phyloP scores from a whole-genome alignment of 1,284 basidiomycete species.

The Tilletia caries region DNA sequence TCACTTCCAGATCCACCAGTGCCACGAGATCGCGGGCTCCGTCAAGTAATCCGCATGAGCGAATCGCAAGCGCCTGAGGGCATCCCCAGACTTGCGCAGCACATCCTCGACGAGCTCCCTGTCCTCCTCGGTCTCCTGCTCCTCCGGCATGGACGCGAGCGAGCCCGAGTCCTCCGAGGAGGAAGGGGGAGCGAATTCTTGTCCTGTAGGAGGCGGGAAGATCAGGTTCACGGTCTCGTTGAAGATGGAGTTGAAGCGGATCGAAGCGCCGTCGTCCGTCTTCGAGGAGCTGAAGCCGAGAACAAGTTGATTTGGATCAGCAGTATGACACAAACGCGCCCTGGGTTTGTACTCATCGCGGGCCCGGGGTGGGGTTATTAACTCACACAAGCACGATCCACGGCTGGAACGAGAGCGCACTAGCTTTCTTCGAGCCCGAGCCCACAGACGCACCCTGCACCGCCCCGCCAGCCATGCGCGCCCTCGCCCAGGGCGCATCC shows the following conservation, averaged over 20 bases:
- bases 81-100: neutral
- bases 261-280: neutral
- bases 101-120: neutral
- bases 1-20: slow-evolving; percentile 16
- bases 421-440: neutral
- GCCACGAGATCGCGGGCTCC: neutral
- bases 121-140: neutral
- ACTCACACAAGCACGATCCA: slow-evolving; percentile 12
- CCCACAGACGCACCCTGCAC: neutral
- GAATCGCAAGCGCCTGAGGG: neutral
- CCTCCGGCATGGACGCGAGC: neutral
- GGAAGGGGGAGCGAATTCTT: neutral
- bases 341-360: no score
- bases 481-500: neutral
- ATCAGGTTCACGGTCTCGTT: slow-evolving; percentile 8
- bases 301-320: no score
- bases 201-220: neutral
- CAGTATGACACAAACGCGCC: no score
- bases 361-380: no score
- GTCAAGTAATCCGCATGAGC: slow-evolving; percentile 1
- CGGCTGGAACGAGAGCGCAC: slow-evolving; percentile 3
- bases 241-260: slow-evolving; percentile 9
- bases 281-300: neutral
- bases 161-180: no score
- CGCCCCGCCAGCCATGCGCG: neutral